These are phyloP conservation scores for Rhodomyrtus tomentosa DNA, from an alignment of 345 rosid species.

Conservation along the genomic window DNA sequence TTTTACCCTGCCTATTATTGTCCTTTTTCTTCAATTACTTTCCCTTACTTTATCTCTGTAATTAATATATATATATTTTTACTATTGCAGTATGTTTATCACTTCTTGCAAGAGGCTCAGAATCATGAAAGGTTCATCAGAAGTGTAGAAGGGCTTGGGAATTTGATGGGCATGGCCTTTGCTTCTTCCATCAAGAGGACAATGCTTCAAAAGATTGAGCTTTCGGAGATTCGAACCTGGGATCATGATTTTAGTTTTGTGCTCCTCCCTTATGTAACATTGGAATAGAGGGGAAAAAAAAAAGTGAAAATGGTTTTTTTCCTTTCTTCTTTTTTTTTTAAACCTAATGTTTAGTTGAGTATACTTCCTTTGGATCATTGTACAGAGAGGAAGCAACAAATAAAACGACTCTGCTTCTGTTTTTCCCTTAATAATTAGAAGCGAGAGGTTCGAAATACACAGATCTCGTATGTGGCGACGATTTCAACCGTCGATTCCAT, in stretches of 20 bases:
- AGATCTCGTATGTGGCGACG: neutral
- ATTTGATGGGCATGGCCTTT: neutral
- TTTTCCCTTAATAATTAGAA: neutral
- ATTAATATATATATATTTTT: neutral
- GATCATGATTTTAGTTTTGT: neutral
- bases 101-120: conserved; percentile 75
- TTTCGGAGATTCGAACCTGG: neutral
- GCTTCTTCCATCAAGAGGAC: neutral
- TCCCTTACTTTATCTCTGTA: neutral
- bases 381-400: neutral
- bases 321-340: neutral
- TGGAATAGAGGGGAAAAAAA: neutral
- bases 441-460: neutral
- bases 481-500: neutral
- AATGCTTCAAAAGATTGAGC: neutral
- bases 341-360: neutral
- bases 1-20: neutral
- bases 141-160: neutral
- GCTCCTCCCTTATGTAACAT: neutral
- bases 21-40: neutral
- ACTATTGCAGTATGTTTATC: conserved; percentile 61
- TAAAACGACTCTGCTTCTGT: neutral
- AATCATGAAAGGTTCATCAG: conserved; percentile 79
- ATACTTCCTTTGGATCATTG: neutral
- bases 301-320: neutral